Base-by-base conservation (phyloP, 805 yeast genomes). In the Ogataea ganodermae region DNA sequence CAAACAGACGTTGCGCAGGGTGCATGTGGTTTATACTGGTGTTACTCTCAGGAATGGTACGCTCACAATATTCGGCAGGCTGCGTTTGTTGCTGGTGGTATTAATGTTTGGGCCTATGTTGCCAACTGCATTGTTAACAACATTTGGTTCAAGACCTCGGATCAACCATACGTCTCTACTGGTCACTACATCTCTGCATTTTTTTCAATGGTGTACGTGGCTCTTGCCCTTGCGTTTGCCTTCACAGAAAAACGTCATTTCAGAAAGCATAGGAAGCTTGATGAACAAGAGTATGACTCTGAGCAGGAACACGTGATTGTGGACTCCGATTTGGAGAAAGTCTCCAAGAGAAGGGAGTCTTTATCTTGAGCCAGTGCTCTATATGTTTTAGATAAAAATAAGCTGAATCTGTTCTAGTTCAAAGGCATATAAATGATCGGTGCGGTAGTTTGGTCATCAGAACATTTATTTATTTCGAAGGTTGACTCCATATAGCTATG, bases 151-250 rank as follows among this genome's bases (percentile, higher is more conserved):
- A 48, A 53, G 35, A 53, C 59, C 2, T 27, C 50, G 2, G 43
- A 53, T 5, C 57, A 52, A 21, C 57, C 59, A 6, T 48, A 44
- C 26, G 52, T 55, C 12, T 17, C 35, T 2, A 53, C 55, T 9
- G 59, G 59, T 35, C 57, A 58, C 49, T 61, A 60, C 27, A 49
- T 62, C 14, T 48, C 61, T 7, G 55, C 57, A 14, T 45, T 46
- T 17, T 53, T 53, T 38, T 39, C 48, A 7, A 12, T 50, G 23
- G 44, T 46, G 23, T 53, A 53, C 33, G 40, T 44, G 9, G 35
- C 36, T 4, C 17, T 35, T n/a, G 49, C 53, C 4, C 42, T 50
- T 24, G 27, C 39, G 21, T 40, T 50, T 20, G 53, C 47, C 20
- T 21, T 40, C 13, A 39, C 51, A 8, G 53, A 50, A 27, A 50